These are phyloP conservation scores for Huntiella bhutanensis DNA, from an alignment of 2,329 filamentous ascomycete genomes.

Conservation along the genomic window DNA sequence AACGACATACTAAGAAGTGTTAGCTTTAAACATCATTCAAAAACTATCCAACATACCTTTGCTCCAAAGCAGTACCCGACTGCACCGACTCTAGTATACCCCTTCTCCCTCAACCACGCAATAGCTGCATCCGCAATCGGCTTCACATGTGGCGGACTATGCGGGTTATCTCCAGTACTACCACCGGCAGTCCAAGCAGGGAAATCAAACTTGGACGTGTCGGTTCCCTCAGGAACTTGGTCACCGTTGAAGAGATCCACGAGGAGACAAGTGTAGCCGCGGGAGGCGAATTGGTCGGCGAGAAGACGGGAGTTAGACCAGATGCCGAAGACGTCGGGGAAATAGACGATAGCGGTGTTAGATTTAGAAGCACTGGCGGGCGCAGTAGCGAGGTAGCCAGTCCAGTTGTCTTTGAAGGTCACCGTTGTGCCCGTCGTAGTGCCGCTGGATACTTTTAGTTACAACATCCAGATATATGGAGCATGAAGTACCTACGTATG, in stretches of 20 bases:
- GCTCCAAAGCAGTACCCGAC: conserved; percentile 62
- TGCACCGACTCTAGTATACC: conserved; percentile 39
- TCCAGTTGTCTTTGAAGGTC: conserved; percentile 26
- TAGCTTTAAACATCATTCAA: background rate
- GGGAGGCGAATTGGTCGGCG: conserved; percentile 21
- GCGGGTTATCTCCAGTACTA: conserved; percentile 27
- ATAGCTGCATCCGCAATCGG: conserved; percentile 20
- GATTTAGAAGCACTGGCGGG: conserved; percentile 16
- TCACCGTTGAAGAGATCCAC: conserved; percentile 20
- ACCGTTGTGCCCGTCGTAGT: conserved; percentile 26
- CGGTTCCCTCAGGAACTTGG: conserved; percentile 7
- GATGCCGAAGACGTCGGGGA: conserved; percentile 32
- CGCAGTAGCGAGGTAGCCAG: conserved; percentile 33
- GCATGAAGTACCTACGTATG: conserved; percentile 28
- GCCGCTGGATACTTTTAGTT: conserved; percentile 22
- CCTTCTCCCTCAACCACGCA: conserved; percentile 36
- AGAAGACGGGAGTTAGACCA: conserved; percentile 23
- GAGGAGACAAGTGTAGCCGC: conserved; percentile 19
- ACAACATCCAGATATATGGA: background rate
- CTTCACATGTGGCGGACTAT: conserved; percentile 16
- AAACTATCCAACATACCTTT: conserved; percentile 28
- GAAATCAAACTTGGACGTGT: conserved; percentile 25
- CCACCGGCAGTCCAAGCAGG: conserved; percentile 20
- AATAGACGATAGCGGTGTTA: conserved; percentile 22
- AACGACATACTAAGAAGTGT: conserved; percentile 37